Evolutionary conservation across 805 yeast species (phyloP).

Genomic region (Metschnikowia peoriensis): DNA sequence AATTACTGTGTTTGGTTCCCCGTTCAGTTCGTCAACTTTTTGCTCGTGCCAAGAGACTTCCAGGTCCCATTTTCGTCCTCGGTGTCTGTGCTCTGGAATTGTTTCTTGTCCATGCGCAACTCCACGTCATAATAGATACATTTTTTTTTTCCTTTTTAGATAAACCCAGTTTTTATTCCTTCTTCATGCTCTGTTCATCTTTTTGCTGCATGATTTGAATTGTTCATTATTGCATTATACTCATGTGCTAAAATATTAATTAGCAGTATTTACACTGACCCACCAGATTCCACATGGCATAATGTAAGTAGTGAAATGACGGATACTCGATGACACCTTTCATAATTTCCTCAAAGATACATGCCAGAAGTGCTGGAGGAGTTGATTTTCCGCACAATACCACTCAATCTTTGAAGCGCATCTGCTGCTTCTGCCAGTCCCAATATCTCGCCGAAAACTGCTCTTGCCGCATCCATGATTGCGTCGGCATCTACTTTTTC

Average conservation of each 20-base stretch:
- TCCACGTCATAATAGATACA: constrained; percentile 16
- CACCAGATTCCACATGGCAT: neutral
- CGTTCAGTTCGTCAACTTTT: constrained; percentile 73
- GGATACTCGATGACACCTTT: neutral
- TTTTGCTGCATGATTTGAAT: no score
- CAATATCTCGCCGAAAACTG: constrained; percentile 5
- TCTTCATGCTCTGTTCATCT: neutral
- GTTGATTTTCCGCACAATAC: constrained; percentile 23
- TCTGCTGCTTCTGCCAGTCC: neutral
- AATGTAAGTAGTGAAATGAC: no score
- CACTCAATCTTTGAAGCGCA: constrained; percentile 19
- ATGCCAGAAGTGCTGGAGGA: constrained; percentile 26
- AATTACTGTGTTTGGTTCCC: constrained; percentile 81
- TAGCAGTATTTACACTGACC: no score
- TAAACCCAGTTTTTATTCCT: neutral
- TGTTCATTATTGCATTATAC: no score
- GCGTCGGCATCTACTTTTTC: constrained; percentile 51
- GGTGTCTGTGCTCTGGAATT: constrained; percentile 91
- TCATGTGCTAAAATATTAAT: no score
- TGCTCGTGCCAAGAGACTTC: constrained; percentile 62
- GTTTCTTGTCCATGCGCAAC: constrained; percentile 81
- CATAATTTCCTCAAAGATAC: constrained; percentile 18
- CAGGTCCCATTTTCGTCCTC: constrained; percentile 91
- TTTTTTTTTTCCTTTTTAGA: neutral
- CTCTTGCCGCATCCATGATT: constrained; percentile 30